Evolutionary conservation across 768 basidiomycete species (phyloP), one percentile per base, ranked within the genome.

Genomic region (Multifurca ochricompacta): DNA sequence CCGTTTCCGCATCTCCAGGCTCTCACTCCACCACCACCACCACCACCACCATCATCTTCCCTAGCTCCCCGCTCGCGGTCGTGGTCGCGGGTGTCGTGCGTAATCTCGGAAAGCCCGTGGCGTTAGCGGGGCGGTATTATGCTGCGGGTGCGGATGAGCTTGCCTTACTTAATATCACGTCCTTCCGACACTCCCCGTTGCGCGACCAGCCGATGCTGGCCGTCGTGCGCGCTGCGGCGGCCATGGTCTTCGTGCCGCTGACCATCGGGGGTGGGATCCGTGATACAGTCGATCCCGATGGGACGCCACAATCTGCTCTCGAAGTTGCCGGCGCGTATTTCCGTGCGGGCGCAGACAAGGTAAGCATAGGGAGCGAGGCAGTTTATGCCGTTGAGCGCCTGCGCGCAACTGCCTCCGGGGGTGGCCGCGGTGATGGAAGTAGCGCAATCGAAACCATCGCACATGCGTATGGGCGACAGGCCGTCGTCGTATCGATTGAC

Each of bases 211-310:
- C 96, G 0, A 98, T 99, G 96, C 80, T 99, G 51, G 89, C 91
- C 31, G 89, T 99, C 64, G 91, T 98, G 37, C 84, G 87, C 51
- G 83, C 83, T 0, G 87, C 94, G 0, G 93, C 96, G 1, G 81
- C 91, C 68, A 79, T 81, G 48, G 81, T 98, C 41, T 98, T 94
- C 64, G 92, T 99, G 1, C 96, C 96, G n/a, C 78, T 99, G 34
- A 98, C 96, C 14, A 93, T 99, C 61, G 96, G 96, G 23, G 96
- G 96, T 19, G 96, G 96, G 2, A 98, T 99, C 74, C 94, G 94
- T 69, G 93, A 96, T 69, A 85, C 85, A 18, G 73, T 89, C 64
- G 96, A 99, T 66, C 96, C 96, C 0, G 96, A 99, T 68, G 94
- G 93, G 32, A 95, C 93, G 5, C 73, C 72, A 55, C 87, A 82